Conservation (phyloP, 805 yeast species). For the Metschnikowia chrysomelidarum region DNA sequence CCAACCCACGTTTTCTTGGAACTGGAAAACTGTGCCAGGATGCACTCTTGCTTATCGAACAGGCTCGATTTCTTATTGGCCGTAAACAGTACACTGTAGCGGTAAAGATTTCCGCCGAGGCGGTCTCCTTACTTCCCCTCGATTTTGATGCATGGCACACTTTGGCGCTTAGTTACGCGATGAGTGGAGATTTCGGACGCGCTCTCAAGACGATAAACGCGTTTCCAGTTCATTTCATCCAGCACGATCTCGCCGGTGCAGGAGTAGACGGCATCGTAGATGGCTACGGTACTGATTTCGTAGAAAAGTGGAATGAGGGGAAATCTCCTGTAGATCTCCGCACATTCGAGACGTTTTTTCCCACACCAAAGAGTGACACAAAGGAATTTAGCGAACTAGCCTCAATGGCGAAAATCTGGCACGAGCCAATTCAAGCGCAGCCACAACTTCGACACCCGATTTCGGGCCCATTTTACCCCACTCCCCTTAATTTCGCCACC, state of each 20-base stretch:
- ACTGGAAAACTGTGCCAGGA: slow-evolving; percentile 41
- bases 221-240: slow-evolving; percentile 52
- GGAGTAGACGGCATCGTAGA: slow-evolving; percentile 15
- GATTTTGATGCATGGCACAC: slow-evolving; percentile 74
- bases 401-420: slow-evolving; percentile 34
- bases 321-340: slow-evolving; percentile 10
- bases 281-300: slow-evolving; percentile 10
- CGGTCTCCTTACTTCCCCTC: slow-evolving; percentile 69
- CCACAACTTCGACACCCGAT: slow-evolving; percentile 36
- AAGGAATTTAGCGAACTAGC: slow-evolving; percentile 20
- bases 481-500: slow-evolving; percentile 34
- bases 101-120: slow-evolving; percentile 51
- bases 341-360: slow-evolving; percentile 17
- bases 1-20: slow-evolving; percentile 24
- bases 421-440: slow-evolving; percentile 27
- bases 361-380: slow-evolving; percentile 12
- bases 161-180: slow-evolving; percentile 58
- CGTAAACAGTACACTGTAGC: slow-evolving; percentile 59
- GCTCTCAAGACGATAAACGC: slow-evolving; percentile 72
- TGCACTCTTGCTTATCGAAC: slow-evolving; percentile 57
- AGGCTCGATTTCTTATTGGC: slow-evolving; percentile 58
- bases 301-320: slow-evolving; percentile 10
- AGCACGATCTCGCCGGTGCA: slow-evolving; percentile 3
- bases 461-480: slow-evolving; percentile 34
- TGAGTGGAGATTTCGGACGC: slow-evolving; percentile 49